Base-by-base conservation (phyloP, 1,139 yeast genomes). In the Taphrina deformans region DNA sequence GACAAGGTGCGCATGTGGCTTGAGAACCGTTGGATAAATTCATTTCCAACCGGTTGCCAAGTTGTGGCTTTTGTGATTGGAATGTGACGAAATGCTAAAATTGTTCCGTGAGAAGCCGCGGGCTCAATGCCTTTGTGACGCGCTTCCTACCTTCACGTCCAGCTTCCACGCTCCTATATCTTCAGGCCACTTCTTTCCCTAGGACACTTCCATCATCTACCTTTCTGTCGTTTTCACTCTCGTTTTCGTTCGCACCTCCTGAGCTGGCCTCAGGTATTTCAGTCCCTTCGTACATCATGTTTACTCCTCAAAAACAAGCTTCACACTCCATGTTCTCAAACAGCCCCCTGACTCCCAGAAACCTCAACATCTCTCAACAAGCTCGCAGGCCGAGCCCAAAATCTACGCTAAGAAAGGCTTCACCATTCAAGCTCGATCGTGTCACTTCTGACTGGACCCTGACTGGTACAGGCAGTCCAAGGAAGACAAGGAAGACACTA, bases 361-460 rank as follows among this genome's bases (percentile, higher is more conserved):
- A 59, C 56, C 33, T 59, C 56, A 59, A 59, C 51, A 59, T 59
- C 23, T 40, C 56, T 5, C 55, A 52, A 31, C 55, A 45, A 14
- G 40, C 56, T 33, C 55, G 56, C 56, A 40, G 46, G 38, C 50
- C 63, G 38, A 59, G 56, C 50, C 63, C 63, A 26, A 59, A 59
- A 27, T 59, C 63, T 3, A 35, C 48, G 38, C 55, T 58, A 14
- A 46, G 53, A 38, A 51, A 44, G 48, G 31, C 50, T 27, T 59
- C 63, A 12, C 63, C 63, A 10, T 59, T 50, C 63, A 48, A 33
- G 52, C 73, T 81, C 55, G 83, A 82, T 69, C 77, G 79, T 29
- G 78, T 78, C 3, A 66, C 72, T 7, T 71, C 75, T 7, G 78
- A 76, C 65, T 74, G 75, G 73, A 71, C 75, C 18, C 68, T 73